Evolutionary conservation across 257 asterid genomes (phyloP).

Genomic region (Lavandula angustifolia): DNA sequence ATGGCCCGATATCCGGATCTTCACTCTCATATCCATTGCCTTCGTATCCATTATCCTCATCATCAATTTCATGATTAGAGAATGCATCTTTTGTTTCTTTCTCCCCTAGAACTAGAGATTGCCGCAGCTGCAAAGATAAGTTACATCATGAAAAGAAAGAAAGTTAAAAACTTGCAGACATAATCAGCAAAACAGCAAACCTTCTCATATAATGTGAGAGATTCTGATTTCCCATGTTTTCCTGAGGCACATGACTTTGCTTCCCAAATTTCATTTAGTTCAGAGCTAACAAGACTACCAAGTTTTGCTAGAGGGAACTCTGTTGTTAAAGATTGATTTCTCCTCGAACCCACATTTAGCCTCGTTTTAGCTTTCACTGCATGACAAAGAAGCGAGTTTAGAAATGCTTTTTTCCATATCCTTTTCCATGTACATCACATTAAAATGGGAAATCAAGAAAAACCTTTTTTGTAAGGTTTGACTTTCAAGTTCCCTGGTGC

Average conservation of each 20-base stretch:
- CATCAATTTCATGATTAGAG: conserved; percentile 36
- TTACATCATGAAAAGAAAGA: conserved; percentile 24
- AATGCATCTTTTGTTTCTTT: conserved; percentile 39
- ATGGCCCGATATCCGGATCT: conserved; percentile 58
- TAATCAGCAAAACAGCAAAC: conserved; percentile 41
- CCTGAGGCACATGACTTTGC: conserved; percentile 42
- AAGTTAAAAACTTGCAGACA: conserved; percentile 23
- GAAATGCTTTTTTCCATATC: conserved; percentile 20
- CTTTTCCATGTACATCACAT: conserved; percentile 21
- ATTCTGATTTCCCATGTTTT: conserved; percentile 38
- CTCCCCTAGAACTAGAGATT: conserved; percentile 61
- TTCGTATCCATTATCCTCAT: conserved; percentile 44
- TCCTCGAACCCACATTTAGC: conserved; percentile 44
- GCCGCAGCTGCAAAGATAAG: conserved; percentile 68
- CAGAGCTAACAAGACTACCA: conserved; percentile 61
- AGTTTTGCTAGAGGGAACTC: conserved; percentile 83
- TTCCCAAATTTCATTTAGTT: conserved; percentile 70
- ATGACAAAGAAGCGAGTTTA: conserved; percentile 31
- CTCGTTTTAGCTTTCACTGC: conserved; percentile 66
- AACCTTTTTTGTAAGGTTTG: conserved; percentile 73
- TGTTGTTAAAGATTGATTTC: conserved; percentile 37
- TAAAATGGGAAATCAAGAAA: conserved; percentile 12
- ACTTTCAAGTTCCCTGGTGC: conserved; percentile 84
- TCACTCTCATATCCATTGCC: conserved; percentile 61
- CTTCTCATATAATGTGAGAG: conserved; percentile 71